phyloP scores from a whole-genome alignment of 176 grass and related monocot genomes.

The Ensete ventricosum region DNA sequence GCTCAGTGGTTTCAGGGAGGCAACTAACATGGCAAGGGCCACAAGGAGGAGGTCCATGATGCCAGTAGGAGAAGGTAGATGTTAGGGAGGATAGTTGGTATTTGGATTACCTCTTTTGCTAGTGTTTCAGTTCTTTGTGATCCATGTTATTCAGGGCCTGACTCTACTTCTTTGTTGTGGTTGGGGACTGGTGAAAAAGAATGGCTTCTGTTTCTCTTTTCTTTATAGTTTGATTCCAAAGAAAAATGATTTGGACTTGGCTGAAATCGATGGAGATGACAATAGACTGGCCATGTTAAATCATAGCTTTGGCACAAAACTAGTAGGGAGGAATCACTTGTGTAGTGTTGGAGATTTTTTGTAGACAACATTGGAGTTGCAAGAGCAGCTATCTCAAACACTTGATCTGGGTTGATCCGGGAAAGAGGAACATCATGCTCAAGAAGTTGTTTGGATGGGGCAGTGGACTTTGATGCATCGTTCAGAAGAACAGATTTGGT shows the following conservation, averaged over 20 bases:
- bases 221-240: constrained; percentile 66
- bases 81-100: constrained; percentile 32
- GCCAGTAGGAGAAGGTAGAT: constrained; percentile 23
- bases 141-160: constrained; percentile 37
- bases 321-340: constrained; percentile 53
- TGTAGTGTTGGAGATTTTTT: constrained; percentile 55
- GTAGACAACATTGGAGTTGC: constrained; percentile 50
- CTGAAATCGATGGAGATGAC: constrained; percentile 52
- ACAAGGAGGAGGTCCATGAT: constrained; percentile 46
- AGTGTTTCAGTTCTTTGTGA: constrained; percentile 62
- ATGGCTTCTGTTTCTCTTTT: constrained; percentile 46
- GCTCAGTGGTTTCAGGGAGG: constrained; percentile 89
- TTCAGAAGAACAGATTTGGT: not conserved
- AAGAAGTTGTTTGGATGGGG: not conserved
- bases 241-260: constrained; percentile 58
- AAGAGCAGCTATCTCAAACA: constrained; percentile 29
- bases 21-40: constrained; percentile 75
- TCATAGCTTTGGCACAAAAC: constrained; percentile 63
- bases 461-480: not conserved
- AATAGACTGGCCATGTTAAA: constrained; percentile 52
- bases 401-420: constrained; percentile 9
- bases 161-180: constrained; percentile 51
- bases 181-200: constrained; percentile 58
- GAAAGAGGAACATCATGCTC: constrained; percentile 5
- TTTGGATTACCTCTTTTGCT: constrained; percentile 66